These are phyloP conservation scores for Rhodotorula diobovata DNA, from an alignment of 768 basidiomycete genomes.

Conservation along the genomic window DNA sequence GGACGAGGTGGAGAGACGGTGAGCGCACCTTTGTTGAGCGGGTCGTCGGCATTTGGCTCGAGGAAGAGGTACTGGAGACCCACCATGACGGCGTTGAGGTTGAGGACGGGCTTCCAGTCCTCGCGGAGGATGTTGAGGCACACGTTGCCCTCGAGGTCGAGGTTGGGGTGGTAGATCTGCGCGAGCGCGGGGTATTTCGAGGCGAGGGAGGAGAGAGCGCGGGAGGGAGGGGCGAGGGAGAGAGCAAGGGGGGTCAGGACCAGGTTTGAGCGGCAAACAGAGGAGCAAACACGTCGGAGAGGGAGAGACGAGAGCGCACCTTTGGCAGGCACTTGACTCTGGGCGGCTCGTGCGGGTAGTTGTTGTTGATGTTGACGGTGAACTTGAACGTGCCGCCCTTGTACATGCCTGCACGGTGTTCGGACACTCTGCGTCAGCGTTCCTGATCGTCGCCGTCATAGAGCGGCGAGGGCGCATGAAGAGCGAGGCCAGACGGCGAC, in stretches of 20 bases:
- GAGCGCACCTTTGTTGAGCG: constrained; percentile 91
- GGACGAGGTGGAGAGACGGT: no score
- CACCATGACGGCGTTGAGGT: constrained; percentile 96
- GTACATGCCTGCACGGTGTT: constrained; percentile 99
- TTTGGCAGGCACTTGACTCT: constrained; percentile 97
- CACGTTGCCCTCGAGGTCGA: constrained; percentile 96
- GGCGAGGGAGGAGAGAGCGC: neutral
- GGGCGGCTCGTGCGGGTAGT: constrained; percentile 98
- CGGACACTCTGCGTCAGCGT: no score
- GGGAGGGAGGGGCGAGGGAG: neutral
- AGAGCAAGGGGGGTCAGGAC: no score
- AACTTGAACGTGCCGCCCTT: constrained; percentile 89
- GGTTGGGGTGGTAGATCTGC: constrained; percentile 98
- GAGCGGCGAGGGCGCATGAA: neutral
- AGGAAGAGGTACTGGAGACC: constrained; percentile 97
- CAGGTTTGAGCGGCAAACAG: neutral
- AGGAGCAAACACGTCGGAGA: neutral
- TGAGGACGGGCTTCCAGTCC: constrained; percentile 99
- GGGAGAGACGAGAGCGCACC: constrained; percentile 55
- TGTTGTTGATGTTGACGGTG: constrained; percentile 92
- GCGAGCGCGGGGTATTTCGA: neutral
- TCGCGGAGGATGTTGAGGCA: constrained; percentile 97
- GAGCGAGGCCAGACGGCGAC: constrained; percentile 36
- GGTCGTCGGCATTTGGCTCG: constrained; percentile 97
- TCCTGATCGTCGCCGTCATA: no score